phyloP scores from a whole-genome alignment of 2,329 filamentous ascomycete species.

The Ambrosiella xylebori region DNA sequence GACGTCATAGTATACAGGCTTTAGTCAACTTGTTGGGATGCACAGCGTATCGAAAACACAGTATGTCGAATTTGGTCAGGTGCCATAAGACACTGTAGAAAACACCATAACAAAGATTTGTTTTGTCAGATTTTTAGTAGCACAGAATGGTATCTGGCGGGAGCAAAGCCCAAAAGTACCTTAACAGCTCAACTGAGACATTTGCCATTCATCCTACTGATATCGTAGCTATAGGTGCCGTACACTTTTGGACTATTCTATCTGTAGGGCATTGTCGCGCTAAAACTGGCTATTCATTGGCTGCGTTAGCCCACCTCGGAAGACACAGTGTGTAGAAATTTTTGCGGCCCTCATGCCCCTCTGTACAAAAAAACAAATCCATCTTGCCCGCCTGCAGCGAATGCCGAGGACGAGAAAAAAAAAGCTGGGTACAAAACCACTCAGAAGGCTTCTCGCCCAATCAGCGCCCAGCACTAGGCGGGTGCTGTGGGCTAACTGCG shows the following conservation, averaged over 20 bases:
- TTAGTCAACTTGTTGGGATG: neutral
- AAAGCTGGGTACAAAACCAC: neutral
- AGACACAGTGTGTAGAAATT: conserved; percentile 9
- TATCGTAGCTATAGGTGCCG: neutral
- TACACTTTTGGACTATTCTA: conserved; percentile 4
- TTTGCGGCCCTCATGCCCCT: conserved; percentile 3
- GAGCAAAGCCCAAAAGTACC: conserved; percentile 5
- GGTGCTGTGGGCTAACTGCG: neutral
- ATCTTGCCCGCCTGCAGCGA: neutral
- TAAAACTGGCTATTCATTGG: neutral
- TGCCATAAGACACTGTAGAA: conserved; percentile 7
- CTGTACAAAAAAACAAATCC: neutral
- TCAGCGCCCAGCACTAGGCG: neutral
- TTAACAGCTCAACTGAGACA: no score
- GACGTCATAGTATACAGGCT: neutral
- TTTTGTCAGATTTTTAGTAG: conserved; percentile 5
- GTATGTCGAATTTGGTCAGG: conserved; percentile 3
- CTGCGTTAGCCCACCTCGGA: neutral
- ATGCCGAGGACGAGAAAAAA: neutral
- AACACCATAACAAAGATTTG: conserved; percentile 7
- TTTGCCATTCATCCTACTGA: no score
- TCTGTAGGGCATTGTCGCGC: neutral
- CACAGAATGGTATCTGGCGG: neutral
- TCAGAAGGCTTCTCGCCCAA: neutral
- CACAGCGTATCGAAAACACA: conserved; percentile 6